These are phyloP conservation scores for Paecilomyces dactylethromorphus DNA, from an alignment of 2,329 filamentous ascomycete species.

Conservation along the genomic window DNA sequence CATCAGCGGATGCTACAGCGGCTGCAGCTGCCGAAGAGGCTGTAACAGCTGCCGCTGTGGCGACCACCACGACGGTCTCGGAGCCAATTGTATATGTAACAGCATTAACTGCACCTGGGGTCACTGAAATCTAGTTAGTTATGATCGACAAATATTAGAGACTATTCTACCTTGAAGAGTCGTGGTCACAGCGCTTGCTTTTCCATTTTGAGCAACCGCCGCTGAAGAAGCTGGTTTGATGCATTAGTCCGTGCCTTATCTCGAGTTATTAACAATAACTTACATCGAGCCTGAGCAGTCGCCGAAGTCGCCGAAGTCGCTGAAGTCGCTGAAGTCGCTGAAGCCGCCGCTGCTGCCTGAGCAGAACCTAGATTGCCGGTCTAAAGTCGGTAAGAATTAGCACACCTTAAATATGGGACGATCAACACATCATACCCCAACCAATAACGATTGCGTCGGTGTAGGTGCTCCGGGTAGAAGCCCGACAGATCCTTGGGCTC, in stretches of 20 bases:
- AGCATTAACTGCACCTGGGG: background rate
- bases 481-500: background rate
- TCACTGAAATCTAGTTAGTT: background rate
- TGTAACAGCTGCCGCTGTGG: background rate
- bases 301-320: too few species aligned
- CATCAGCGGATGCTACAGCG: background rate
- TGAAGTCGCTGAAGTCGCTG: background rate
- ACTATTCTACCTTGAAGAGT: background rate
- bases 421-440: background rate
- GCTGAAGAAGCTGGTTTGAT: background rate
- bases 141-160: background rate
- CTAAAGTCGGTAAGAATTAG: background rate
- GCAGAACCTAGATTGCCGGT: background rate
- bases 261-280: background rate
- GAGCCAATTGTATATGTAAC: background rate
- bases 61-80: background rate
- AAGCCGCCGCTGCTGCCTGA: too few species aligned
- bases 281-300: background rate
- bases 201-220: background rate
- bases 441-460: background rate
- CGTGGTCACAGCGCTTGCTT: background rate
- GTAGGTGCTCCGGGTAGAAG: background rate
- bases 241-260: background rate
- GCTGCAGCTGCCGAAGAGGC: background rate
- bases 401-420: background rate